Conservation (phyloP, 2,329 filamentous ascomycete genomes). For the Colletotrichum viniferum region DNA sequence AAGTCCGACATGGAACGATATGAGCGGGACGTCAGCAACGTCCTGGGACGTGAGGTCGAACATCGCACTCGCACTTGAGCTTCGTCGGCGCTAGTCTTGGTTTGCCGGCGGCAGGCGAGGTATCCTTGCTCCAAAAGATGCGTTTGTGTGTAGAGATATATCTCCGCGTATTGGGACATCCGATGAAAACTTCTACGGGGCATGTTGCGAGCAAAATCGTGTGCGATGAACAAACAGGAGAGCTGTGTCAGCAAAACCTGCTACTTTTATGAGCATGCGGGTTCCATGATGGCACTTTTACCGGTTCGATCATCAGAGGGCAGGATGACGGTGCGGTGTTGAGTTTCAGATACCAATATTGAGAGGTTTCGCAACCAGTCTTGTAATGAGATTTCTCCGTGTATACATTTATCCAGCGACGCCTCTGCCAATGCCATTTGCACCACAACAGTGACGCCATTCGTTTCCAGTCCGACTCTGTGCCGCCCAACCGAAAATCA, state of each 20-base stretch:
- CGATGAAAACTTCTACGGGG: not conserved
- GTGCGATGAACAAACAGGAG: not conserved
- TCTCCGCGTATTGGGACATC: not conserved
- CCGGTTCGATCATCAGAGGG: not conserved
- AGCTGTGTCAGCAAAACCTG: not conserved
- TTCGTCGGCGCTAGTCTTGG: not conserved
- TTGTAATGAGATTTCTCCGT: not conserved
- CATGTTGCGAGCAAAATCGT: not conserved
- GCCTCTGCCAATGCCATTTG: not conserved
- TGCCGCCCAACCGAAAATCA: not conserved
- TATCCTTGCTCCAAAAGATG: not conserved
- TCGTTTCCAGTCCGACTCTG: not conserved
- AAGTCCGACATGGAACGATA: constrained; percentile 33
- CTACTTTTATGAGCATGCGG: not conserved
- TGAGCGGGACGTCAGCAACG: constrained; percentile 28
- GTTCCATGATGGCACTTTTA: not conserved
- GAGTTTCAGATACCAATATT: constrained; percentile 1
- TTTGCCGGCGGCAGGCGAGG: not conserved
- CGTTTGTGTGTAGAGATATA: not conserved
- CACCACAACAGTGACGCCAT: not conserved
- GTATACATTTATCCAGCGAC: not conserved
- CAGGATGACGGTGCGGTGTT: not conserved
- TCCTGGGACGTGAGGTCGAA: constrained; percentile 22
- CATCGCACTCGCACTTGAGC: not conserved
- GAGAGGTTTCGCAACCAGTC: not conserved